These are phyloP conservation scores for Anacardium occidentale DNA, from an alignment of 345 rosid genomes.

Conservation along the genomic window DNA sequence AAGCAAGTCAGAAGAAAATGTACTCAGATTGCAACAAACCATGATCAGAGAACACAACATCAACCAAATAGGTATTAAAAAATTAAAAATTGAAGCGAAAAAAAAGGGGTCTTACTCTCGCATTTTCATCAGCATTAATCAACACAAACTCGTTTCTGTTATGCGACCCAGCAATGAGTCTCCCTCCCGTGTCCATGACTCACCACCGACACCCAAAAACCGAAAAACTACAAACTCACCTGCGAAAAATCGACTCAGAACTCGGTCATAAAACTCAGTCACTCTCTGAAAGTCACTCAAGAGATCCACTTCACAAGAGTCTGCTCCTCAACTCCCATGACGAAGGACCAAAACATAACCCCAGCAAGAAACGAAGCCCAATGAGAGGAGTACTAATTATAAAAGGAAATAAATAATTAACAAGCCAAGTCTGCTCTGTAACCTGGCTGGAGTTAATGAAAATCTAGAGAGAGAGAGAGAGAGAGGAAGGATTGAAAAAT, in stretches of 20 bases:
- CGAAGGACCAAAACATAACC: constrained; percentile 23
- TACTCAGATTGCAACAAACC: constrained; percentile 10
- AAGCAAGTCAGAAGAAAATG: constrained; percentile 4
- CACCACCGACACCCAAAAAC: constrained; percentile 15
- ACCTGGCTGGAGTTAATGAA: constrained; percentile 25
- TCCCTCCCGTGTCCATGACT: constrained; percentile 81
- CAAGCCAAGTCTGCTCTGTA: constrained; percentile 37
- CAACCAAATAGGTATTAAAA: constrained; percentile 36
- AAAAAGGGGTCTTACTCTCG: constrained; percentile 50
- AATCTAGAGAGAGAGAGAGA: constrained; percentile 19
- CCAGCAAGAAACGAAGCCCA: constrained; percentile 16
- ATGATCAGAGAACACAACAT: too few relatives aligned
- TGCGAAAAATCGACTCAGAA: constrained; percentile 15
- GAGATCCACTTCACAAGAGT: constrained; percentile 32
- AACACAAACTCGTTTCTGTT: constrained; percentile 92
- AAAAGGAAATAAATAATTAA: constrained; percentile 11
- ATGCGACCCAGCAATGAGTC: constrained; percentile 94
- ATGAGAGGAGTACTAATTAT: constrained; percentile 7
- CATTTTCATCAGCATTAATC: constrained; percentile 87
- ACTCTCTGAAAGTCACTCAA: not conserved
- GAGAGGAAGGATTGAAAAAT: constrained; percentile 19
- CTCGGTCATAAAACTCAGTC: constrained; percentile 18
- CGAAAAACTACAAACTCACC: not conserved
- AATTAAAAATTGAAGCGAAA: constrained; percentile 14
- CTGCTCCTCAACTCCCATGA: constrained; percentile 25